Percentiles rank a stretch among this genome's conserved stretches.
Conservation (phyloP, 2,329 filamentous ascomycete genomes). For the Diaporthe australafricana region DNA sequence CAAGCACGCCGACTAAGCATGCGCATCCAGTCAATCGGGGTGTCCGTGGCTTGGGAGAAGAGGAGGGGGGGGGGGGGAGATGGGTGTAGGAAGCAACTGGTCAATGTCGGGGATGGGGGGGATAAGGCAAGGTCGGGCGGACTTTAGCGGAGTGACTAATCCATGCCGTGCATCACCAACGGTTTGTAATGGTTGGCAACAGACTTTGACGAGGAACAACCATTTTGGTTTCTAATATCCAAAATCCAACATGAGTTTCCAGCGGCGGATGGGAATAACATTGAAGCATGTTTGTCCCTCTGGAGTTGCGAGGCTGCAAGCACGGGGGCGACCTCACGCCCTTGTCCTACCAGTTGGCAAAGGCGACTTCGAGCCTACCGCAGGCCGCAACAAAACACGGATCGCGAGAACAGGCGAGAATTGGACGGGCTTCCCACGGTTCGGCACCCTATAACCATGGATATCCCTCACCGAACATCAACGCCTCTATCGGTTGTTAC, state of each 20-base stretch:
- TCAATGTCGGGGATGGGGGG: background rate
- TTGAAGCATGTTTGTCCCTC: background rate
- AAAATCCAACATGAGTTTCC: background rate
- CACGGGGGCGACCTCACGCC: background rate
- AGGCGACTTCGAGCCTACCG: background rate
- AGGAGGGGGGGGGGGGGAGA: too few relatives aligned
- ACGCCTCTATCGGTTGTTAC: background rate
- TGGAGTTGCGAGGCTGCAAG: background rate
- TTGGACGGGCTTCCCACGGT: background rate
- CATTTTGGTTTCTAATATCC: background rate
- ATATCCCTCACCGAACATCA: background rate
- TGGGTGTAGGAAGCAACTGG: slow-evolving; percentile 4
- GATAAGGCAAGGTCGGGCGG: background rate
- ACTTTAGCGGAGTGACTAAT: slow-evolving; percentile 23
- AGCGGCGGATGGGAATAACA: background rate
- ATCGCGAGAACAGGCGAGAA: background rate
- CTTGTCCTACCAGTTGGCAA: background rate
- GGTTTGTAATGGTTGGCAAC: slow-evolving; percentile 13
- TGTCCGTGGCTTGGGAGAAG: background rate
- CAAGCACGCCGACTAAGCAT: background rate
- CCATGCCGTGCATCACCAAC: too few relatives aligned
- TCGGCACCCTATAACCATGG: background rate
- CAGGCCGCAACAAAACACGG: background rate
- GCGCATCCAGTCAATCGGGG: slow-evolving; percentile 7
- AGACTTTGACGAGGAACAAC: background rate